Percentiles rank a stretch among this genome's conserved stretches.
Conservation (phyloP, 2,329 filamentous ascomycete genomes). For the Furcasterigmium sp. region DNA sequence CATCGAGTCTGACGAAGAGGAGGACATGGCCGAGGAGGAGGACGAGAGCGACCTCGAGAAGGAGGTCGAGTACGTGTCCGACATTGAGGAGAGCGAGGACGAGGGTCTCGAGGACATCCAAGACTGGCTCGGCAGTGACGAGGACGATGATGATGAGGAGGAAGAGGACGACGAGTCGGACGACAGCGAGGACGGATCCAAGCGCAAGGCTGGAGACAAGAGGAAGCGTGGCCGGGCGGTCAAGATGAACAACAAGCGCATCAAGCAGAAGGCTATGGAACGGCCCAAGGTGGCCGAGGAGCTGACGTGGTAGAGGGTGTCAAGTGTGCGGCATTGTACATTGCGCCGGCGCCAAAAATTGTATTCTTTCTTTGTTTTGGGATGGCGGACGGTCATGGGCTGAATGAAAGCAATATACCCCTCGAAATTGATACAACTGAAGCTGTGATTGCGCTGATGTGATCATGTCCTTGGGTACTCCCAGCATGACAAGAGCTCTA, state of each 20-base stretch:
- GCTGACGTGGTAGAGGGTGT: slow-evolving; percentile 31
- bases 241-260: slow-evolving; percentile 37
- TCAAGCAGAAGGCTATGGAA: slow-evolving; percentile 40
- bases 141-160: slow-evolving; percentile 46
- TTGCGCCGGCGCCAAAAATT: slow-evolving; percentile 5
- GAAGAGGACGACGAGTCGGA: slow-evolving; percentile 53
- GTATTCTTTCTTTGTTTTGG: background rate
- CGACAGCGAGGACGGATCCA: slow-evolving; percentile 50
- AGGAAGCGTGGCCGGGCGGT: slow-evolving; percentile 44
- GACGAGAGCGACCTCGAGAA: slow-evolving; percentile 65
- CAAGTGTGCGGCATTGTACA: slow-evolving; percentile 8
- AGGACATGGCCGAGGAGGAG: slow-evolving; percentile 59
- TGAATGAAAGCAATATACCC: background rate
- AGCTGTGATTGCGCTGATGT: too few species aligned
- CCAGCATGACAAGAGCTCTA: too few species aligned
- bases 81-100: slow-evolving; percentile 79
- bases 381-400: background rate
- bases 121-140: slow-evolving; percentile 81
- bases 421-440: too few species aligned
- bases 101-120: slow-evolving; percentile 71
- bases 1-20: slow-evolving; percentile 70
- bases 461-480: too few species aligned
- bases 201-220: slow-evolving; percentile 51
- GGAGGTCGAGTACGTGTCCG: slow-evolving; percentile 88
- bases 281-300: slow-evolving; percentile 33